These are phyloP conservation scores for Cardamine chenopodiifolia DNA, from an alignment of 345 rosid genomes.

Conservation along the genomic window DNA sequence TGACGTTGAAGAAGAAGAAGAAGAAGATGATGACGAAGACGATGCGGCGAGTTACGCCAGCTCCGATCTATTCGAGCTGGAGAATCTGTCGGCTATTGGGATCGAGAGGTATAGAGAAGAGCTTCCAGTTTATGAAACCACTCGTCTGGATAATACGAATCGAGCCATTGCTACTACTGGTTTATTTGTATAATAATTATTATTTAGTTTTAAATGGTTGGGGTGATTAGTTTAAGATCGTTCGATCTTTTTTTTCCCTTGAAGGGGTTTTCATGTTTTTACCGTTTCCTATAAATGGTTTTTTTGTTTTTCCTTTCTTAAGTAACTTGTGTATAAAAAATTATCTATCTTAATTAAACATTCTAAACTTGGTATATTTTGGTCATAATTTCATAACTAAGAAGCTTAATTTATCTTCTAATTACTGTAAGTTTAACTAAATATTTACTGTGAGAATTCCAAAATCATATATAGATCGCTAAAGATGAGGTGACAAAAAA, in stretches of 20 bases:
- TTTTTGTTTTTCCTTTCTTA: not conserved
- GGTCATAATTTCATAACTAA: not conserved
- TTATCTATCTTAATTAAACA: not conserved
- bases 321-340: constrained; percentile 25
- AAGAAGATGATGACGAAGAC: constrained; percentile 35
- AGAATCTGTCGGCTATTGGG: constrained; percentile 79
- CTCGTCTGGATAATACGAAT: constrained; percentile 64
- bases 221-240: constrained; percentile 50
- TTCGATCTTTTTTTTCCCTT: constrained; percentile 30
- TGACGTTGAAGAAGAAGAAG: constrained; percentile 42
- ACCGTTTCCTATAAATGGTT: constrained; percentile 25
- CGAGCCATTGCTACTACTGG: constrained; percentile 77
- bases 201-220: constrained; percentile 48
- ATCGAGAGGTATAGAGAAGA: constrained; percentile 75
- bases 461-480: not conserved
- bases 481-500: not conserved
- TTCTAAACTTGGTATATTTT: constrained; percentile 20
- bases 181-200: constrained; percentile 60
- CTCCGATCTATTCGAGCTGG: constrained; percentile 92
- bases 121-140: constrained; percentile 92
- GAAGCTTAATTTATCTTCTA: constrained; percentile 1
- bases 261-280: constrained; percentile 12
- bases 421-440: not conserved
- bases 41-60: constrained; percentile 83
- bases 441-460: not conserved